phyloP scores from a whole-genome alignment of 257 asterid genomes.

The Nyctanthes arbortristis region DNA sequence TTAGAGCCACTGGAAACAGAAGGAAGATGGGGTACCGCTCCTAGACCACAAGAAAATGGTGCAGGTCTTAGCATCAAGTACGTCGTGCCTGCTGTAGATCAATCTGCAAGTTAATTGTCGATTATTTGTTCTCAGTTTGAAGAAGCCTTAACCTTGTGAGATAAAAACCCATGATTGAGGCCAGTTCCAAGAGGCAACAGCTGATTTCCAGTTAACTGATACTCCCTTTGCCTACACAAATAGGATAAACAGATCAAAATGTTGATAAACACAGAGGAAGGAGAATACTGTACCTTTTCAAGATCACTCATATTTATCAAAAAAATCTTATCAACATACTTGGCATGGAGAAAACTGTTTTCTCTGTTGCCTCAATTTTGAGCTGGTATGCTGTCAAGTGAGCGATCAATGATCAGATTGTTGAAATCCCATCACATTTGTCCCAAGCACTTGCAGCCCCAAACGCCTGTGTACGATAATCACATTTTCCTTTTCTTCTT shows the following conservation, averaged over 20 bases:
- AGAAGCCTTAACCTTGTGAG: constrained; percentile 11
- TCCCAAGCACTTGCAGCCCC: neutral
- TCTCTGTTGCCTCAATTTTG: neutral
- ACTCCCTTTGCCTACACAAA: no score
- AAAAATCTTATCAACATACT: neutral
- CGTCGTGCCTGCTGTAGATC: constrained; percentile 31
- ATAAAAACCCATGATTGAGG: neutral
- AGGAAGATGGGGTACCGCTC: constrained; percentile 55
- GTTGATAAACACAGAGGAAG: constrained; percentile 25
- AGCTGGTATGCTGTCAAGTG: neutral
- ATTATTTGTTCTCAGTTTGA: neutral
- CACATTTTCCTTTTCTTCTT: no score
- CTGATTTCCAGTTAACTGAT: constrained; percentile 5
- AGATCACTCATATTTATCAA: no score
- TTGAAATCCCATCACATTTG: no score
- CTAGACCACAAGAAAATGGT: constrained; percentile 43
- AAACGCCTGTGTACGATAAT: neutral
- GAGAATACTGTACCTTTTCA: no score
- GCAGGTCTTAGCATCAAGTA: constrained; percentile 30
- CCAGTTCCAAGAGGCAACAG: constrained; percentile 1
- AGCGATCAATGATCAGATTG: neutral
- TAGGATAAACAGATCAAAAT: constrained; percentile 13
- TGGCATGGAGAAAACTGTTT: neutral
- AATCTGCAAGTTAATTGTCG: constrained; percentile 29
- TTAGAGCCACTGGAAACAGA: constrained; percentile 58